phyloP scores from a whole-genome alignment of 257 asterid species.

The Capsicum pubescens region DNA sequence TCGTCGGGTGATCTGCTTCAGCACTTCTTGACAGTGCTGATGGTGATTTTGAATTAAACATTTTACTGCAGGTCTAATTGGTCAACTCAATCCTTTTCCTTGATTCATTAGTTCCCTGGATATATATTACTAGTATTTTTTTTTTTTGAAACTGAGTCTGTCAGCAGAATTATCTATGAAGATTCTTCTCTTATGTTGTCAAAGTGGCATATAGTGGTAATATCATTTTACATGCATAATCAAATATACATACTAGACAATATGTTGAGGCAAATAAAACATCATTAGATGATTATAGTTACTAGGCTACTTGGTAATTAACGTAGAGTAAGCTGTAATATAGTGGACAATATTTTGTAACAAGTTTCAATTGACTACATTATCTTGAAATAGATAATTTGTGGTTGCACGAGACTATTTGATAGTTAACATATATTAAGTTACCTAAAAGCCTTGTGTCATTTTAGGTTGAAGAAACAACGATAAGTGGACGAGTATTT shows the following conservation, averaged over 20 bases:
- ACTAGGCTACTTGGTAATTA: slow-evolving; percentile 10
- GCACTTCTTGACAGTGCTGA: slow-evolving; percentile 88
- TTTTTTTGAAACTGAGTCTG: not conserved
- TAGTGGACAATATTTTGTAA: not conserved
- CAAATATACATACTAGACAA: not conserved
- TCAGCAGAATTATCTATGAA: not conserved
- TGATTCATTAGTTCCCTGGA: slow-evolving; percentile 16
- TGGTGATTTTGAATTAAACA: slow-evolving; percentile 96
- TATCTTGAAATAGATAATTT: not conserved
- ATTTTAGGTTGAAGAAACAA: not conserved
- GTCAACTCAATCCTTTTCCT: slow-evolving; percentile 29
- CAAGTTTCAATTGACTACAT: not conserved
- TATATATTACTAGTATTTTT: too few relatives aligned
- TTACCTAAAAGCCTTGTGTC: not conserved
- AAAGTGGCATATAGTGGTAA: not conserved
- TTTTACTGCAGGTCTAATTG: slow-evolving; percentile 74
- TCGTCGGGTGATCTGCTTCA: slow-evolving; percentile 87
- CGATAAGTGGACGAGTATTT: not conserved
- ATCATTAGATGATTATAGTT: not conserved
- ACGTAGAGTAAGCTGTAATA: slow-evolving; percentile 11
- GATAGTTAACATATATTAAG: not conserved
- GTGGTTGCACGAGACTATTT: not conserved
- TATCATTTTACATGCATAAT: slow-evolving; percentile 15
- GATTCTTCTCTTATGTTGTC: slow-evolving; percentile 21
- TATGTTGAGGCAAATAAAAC: not conserved